A percentile compares a stretch with the other conserved stretches of the same genome.
These are phyloP conservation scores for Priceomyces castillae DNA, from an alignment of 805 yeast genomes.

Conservation along the genomic window DNA sequence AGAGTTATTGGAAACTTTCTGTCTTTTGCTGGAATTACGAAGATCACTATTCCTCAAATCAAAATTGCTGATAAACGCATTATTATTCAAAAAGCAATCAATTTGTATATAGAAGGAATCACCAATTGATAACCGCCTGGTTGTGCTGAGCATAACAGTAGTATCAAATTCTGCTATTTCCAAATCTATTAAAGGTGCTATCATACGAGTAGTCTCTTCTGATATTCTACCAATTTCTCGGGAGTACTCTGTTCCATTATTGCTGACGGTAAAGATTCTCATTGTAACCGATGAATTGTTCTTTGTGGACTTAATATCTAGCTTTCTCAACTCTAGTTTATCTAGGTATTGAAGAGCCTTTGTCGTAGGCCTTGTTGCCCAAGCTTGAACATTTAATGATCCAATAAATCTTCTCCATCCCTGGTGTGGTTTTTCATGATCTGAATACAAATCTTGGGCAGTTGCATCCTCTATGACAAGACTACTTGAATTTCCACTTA, in stretches of 20 bases:
- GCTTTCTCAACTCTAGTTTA: slow-evolving; percentile 35
- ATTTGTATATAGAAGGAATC: slow-evolving; percentile 70
- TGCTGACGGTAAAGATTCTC: slow-evolving; percentile 26
- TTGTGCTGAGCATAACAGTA: slow-evolving; percentile 56
- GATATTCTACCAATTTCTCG: slow-evolving; percentile 77
- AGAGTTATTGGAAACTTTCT: slow-evolving; percentile 22
- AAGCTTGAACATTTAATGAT: slow-evolving; percentile 55
- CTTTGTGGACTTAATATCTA: slow-evolving; percentile 26
- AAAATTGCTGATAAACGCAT: slow-evolving; percentile 25
- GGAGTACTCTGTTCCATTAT: slow-evolving; percentile 17
- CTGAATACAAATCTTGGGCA: neutral
- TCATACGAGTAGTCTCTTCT: slow-evolving; percentile 61
- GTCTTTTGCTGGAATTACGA: slow-evolving; percentile 18
- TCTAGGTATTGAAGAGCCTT: slow-evolving; percentile 47
- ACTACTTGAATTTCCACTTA: neutral
- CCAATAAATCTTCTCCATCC: slow-evolving; percentile 53
- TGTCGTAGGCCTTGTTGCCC: slow-evolving; percentile 68
- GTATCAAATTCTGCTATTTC: slow-evolving; percentile 54
- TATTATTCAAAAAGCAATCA: slow-evolving; percentile 56
- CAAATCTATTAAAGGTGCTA: slow-evolving; percentile 63
- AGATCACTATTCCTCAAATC: neutral
- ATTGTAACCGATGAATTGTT: slow-evolving; percentile 31
- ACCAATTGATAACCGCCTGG: slow-evolving; percentile 59
- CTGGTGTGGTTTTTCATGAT: neutral
- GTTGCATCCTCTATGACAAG: slow-evolving; percentile 8